Conservation (phyloP, 805 yeast genomes). For the Ogataea paraovalis region DNA sequence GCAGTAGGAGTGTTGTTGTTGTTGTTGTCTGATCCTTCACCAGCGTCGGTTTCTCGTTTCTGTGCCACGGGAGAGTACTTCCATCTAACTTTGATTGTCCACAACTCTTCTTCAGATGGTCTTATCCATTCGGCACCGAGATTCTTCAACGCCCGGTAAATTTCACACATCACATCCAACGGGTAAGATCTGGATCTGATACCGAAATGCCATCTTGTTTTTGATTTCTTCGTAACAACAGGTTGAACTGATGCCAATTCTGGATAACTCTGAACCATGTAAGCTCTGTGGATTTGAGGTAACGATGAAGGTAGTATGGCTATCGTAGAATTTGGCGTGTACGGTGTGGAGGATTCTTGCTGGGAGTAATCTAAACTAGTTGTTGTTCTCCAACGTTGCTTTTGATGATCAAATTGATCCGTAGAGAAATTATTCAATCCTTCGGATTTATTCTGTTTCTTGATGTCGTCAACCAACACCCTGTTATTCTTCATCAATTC, state of each 20-base stretch:
- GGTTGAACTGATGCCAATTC: slow-evolving; percentile 36
- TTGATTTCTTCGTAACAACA: slow-evolving; percentile 71
- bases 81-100: slow-evolving; percentile 97
- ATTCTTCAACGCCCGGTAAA: slow-evolving; percentile 87
- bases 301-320: slow-evolving; percentile 91
- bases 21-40: too few relatives aligned
- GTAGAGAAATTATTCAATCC: too few relatives aligned
- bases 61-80: slow-evolving; percentile 48
- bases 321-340: slow-evolving; percentile 72
- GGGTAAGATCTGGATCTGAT: slow-evolving; percentile 95
- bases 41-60: too few relatives aligned
- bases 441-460: slow-evolving; percentile 28
- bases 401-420: background rate
- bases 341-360: slow-evolving; percentile 31
- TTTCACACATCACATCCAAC: slow-evolving; percentile 97
- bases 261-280: slow-evolving; percentile 54
- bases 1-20: too few relatives aligned
- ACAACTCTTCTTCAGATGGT: slow-evolving; percentile 89
- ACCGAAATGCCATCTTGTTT: slow-evolving; percentile 98
- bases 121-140: slow-evolving; percentile 97
- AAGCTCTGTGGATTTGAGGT: slow-evolving; percentile 92
- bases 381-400: slow-evolving; percentile 30
- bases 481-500: slow-evolving; percentile 77
- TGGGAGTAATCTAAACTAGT: slow-evolving; percentile 25
- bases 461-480: slow-evolving; percentile 62